These are phyloP conservation scores for Backusella circina DNA, from an alignment of 192 early-diverging fungal species.

Conservation along the genomic window DNA sequence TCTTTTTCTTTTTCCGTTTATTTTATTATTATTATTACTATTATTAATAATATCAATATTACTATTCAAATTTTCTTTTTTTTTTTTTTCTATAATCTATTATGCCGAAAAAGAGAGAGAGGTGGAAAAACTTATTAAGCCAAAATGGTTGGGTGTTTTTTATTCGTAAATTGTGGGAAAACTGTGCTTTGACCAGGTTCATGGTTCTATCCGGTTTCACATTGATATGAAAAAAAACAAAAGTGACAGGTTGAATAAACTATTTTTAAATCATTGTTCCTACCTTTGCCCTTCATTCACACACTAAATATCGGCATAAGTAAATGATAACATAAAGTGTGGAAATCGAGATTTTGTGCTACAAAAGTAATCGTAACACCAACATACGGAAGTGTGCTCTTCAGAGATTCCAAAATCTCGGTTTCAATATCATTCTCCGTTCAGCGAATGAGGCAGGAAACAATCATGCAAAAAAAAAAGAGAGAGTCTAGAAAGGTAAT, in stretches of 20 bases:
- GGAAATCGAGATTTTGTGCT: background rate
- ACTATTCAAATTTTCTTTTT: background rate
- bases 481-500: background rate
- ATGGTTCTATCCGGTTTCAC: background rate
- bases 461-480: background rate
- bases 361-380: background rate
- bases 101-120: background rate
- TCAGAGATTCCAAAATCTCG: too few relatives aligned
- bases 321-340: background rate
- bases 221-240: background rate
- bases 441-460: background rate
- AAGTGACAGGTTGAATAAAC: background rate
- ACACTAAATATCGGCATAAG: background rate
- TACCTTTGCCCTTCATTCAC: background rate
- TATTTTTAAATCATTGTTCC: background rate
- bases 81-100: background rate
- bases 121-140: background rate
- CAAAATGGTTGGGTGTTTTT: too few relatives aligned
- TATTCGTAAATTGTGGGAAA: background rate
- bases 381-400: background rate
- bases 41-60: background rate
- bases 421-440: background rate
- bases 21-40: background rate
- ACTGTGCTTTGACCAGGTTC: background rate
- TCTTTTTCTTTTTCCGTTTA: background rate